Evolutionary conservation across 2,329 filamentous ascomycete genomes (phyloP), one percentile per base, ranked within the genome.

Genomic region (Helotiales sp.): DNA sequence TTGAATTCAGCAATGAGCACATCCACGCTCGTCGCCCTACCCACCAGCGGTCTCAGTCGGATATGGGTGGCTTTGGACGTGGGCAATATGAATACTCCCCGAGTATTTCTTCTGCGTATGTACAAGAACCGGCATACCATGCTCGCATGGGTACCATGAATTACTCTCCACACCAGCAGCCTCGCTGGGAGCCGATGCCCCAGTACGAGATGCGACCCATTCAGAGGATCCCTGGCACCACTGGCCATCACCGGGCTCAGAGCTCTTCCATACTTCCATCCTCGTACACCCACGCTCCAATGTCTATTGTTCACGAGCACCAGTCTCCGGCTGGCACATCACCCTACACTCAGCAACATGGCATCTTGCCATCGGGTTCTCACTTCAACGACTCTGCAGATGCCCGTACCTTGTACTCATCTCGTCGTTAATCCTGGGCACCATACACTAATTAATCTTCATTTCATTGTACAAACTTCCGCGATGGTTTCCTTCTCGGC

Each of bases 31-130:
- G 55, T 31, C 62, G 63, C 25, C 57, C 60, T 31, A 31, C 55
- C 15, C 69, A 71, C 51, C 62, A 66, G 33, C 63, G 69, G 22
- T 70, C 68, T n/a, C 67, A 65, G 25, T 70, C 69, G 5, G 68
- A 71, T 47, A 58, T 70, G 27, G 52, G 60, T 38, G 49, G 55
- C 25, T 58, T 66, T 12, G 36, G 36, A 15, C 56, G 55, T 24
- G 59, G 44, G 25, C 55, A n/a, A 7, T 38, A 46, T 22, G 31
- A 42, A 15, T 58, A 59, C 42, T 55, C 59, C 34, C 52, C 54
- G 10, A 49, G 57, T 36, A 49, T 48, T 17, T 47, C 47, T 15
- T 52, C 52, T 3, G 42, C 19, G 3, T 59, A 59, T 33, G 36
- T 30, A 8, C 30, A 47, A 9, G 38, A 57, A 10, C 13, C 27